A percentile compares a stretch with the other conserved stretches of the same genome.
Conservation (phyloP, 805 yeast species). For the Kuraishia molischiana region DNA sequence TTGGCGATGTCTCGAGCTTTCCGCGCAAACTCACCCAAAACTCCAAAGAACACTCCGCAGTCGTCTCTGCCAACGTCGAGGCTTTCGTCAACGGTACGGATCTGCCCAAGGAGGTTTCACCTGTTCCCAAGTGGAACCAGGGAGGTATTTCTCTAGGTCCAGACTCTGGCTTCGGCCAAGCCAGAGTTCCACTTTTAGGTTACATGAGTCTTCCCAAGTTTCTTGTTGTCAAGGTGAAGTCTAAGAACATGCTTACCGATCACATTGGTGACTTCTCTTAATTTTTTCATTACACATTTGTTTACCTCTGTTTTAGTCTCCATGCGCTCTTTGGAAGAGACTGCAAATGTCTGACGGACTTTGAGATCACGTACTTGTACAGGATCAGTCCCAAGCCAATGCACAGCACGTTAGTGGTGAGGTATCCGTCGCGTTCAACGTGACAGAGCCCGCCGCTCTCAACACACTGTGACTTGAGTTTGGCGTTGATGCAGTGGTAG, state of each 20-base stretch:
- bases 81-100: background rate
- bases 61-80: slow-evolving; percentile 10
- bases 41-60: slow-evolving; percentile 7
- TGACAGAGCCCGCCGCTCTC: slow-evolving; percentile 45
- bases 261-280: background rate
- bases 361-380: slow-evolving; percentile 56
- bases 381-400: slow-evolving; percentile 53
- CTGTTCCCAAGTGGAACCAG: background rate
- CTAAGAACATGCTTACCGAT: slow-evolving; percentile 9
- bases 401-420: slow-evolving; percentile 66
- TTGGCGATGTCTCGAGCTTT: slow-evolving; percentile 3
- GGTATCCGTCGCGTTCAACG: slow-evolving; percentile 71
- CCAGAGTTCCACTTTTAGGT: slow-evolving; percentile 12
- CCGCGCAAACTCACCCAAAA: slow-evolving; percentile 4
- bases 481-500: slow-evolving; percentile 18
- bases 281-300: no score
- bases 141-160: slow-evolving; percentile 15
- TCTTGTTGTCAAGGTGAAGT: slow-evolving; percentile 9
- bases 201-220: slow-evolving; percentile 10
- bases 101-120: background rate
- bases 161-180: slow-evolving; percentile 16
- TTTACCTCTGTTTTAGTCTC: slow-evolving; percentile 48
- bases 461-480: slow-evolving; percentile 38
- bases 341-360: slow-evolving; percentile 57
- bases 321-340: slow-evolving; percentile 65